Evolutionary conservation across 768 basidiomycete species (phyloP).

Genomic region (Kwoniella europaea): DNA sequence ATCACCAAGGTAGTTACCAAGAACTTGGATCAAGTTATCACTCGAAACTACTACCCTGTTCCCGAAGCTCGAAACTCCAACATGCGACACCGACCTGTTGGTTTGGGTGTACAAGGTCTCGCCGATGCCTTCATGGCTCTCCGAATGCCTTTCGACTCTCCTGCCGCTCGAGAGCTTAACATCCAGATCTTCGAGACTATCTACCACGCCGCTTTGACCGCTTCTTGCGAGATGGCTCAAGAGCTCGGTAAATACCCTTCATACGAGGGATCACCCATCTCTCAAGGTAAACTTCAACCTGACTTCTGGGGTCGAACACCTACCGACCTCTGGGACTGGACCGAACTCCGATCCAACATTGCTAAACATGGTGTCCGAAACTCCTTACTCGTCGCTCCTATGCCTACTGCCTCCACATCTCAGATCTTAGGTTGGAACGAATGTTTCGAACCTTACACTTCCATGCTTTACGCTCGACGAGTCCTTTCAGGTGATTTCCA

Average conservation of each 20-base stretch:
- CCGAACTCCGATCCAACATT: constrained; percentile 81
- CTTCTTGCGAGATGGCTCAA: constrained; percentile 83
- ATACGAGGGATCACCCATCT: constrained; percentile 88
- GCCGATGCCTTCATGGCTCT: constrained; percentile 98
- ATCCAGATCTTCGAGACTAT: constrained; percentile 98
- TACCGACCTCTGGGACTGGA: constrained; percentile 92
- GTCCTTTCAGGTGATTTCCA: constrained; percentile 99
- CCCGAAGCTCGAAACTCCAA: constrained; percentile 89
- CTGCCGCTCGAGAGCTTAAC: constrained; percentile 83
- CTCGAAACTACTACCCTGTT: constrained; percentile 88
- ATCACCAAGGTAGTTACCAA: constrained; percentile 88
- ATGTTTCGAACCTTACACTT: constrained; percentile 98
- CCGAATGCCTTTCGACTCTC: constrained; percentile 92
- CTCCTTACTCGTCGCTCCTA: constrained; percentile 89
- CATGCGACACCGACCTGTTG: constrained; percentile 96
- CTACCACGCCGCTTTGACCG: constrained; percentile 91
- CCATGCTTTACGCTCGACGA: constrained; percentile 98
- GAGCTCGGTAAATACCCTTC: constrained; percentile 82
- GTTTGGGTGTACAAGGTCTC: constrained; percentile 95
- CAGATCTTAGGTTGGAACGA: constrained; percentile 99
- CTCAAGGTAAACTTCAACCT: constrained; percentile 84
- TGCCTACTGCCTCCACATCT: constrained; percentile 98
- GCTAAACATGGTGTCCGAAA: constrained; percentile 80
- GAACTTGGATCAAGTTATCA: constrained; percentile 73
- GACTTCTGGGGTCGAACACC: constrained; percentile 95